Evolutionary conservation across 73 alveolate genomes (phyloP), one percentile per base, ranked within the genome.

Genomic region (Paramecium caudatum): DNA sequence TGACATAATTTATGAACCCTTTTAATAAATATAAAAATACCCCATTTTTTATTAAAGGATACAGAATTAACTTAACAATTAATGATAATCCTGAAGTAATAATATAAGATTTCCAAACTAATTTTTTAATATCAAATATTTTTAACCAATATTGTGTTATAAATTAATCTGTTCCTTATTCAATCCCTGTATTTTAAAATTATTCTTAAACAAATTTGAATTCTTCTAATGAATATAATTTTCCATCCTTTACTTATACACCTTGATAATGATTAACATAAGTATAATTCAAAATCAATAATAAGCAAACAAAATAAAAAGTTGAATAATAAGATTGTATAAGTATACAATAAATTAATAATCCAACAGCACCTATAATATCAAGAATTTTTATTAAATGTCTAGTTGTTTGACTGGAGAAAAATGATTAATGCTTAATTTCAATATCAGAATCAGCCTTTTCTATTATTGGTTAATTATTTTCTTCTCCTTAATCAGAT

Each of bases 311-410:
- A 23, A 74, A 43, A 43, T 74, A 74, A 23, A 39, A 16, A 2
- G 88, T 74, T 37, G 88, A 74, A 15, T 41, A 45, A 43, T 74
- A 74, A 12, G 88, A 74, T 13, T 74, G 68, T 36, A 74, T 74
- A 16, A 74, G 43, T 9, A 37, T 45, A 43, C 88, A 74, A 74
- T 74, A 74, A 27, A 74, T 74, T 23, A 74, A 39, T 12, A 74
- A 74, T 16, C 88, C 88, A 7, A 74, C 32, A 21, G 43, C 15
- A 16, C 55, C 88, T 8, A 74, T 74, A 1, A 74, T 41, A 13
- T 74, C 88, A n/a, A 37, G 15, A 34, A 43, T 43, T 6, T 34
- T 25, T 17, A 68, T 34, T 13, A 68, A 32, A 9, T 23, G 9
- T 27, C 80, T 55, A 3, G n/a, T n/a, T n/a, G n/a, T n/a, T n/a